A percentile compares a stretch with the other conserved stretches of the same genome.
phyloP scores from a whole-genome alignment of 2,329 filamentous ascomycete genomes.

The Colletotrichum echinochloae region DNA sequence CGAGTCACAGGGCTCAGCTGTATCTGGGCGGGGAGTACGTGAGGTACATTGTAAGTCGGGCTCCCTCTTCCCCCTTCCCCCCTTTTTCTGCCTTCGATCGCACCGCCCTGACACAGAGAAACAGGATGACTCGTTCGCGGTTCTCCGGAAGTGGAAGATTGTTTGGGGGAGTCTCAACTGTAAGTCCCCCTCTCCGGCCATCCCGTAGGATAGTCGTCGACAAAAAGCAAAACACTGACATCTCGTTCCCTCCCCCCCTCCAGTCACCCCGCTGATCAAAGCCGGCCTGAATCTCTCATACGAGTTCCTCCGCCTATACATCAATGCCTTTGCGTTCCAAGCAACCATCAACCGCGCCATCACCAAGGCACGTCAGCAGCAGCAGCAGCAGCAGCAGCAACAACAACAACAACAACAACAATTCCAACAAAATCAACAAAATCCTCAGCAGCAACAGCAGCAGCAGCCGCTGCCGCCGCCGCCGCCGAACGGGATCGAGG shows the following conservation, averaged over 20 bases:
- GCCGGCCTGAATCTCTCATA: constrained; percentile 77
- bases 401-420: neutral
- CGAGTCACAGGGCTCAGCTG: constrained; percentile 75
- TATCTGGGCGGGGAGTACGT: constrained; percentile 80
- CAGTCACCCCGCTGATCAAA: constrained; percentile 73
- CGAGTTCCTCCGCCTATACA: constrained; percentile 79
- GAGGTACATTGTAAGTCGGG: constrained; percentile 68
- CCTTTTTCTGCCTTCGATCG: neutral
- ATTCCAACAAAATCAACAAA: no score
- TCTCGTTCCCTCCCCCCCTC: no score
- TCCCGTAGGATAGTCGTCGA: neutral
- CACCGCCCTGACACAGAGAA: neutral
- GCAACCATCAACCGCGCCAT: constrained; percentile 69
- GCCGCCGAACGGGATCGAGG: constrained; percentile 48
- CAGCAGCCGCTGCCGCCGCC: constrained; percentile 45
- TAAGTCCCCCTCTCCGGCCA: constrained; percentile 49
- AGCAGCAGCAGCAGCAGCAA: constrained; percentile 12
- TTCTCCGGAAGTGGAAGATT: constrained; percentile 77
- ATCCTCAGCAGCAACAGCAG: neutral
- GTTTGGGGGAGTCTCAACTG: constrained; percentile 76
- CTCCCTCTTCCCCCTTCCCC: no score
- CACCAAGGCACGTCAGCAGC: constrained; percentile 42
- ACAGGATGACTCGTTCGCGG: constrained; percentile 74
- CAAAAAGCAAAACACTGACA: no score
- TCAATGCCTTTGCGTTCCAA: constrained; percentile 81